A percentile compares a stretch with the other conserved stretches of the same genome.
These are phyloP conservation scores for Phytophthora kernoviae DNA, from an alignment of 352 stramenopile species.

Conservation along the genomic window DNA sequence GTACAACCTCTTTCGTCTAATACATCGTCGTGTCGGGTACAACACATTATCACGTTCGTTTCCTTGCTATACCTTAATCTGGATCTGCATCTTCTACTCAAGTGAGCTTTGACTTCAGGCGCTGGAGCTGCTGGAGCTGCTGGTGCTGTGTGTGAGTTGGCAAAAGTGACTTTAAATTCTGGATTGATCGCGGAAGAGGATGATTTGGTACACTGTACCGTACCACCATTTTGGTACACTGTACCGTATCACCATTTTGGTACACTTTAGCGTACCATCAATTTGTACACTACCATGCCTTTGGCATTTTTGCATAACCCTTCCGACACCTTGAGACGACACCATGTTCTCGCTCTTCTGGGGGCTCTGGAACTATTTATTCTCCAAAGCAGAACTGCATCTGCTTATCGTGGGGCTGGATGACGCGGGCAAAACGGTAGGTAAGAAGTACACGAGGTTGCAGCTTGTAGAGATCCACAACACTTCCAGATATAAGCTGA, in stretches of 20 bases:
- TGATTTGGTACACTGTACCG: too few relatives aligned
- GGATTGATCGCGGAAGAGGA: not conserved
- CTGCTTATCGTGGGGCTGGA: constrained; percentile 93
- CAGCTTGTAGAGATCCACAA: not conserved
- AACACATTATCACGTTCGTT: not conserved
- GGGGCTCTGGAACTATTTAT: constrained; percentile 84
- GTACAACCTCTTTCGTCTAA: not conserved
- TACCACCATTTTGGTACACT: too few relatives aligned
- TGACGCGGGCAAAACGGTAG: constrained; percentile 92
- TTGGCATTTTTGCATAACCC: not conserved
- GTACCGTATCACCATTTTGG: constrained; percentile 8
- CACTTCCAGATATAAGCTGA: not conserved
- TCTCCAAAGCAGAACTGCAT: constrained; percentile 89
- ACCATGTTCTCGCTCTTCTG: constrained; percentile 87
- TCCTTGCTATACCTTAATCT: constrained; percentile 69
- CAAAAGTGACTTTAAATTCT: constrained; percentile 8
- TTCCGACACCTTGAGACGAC: constrained; percentile 17
- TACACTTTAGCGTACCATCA: too few relatives aligned
- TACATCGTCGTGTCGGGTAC: not conserved
- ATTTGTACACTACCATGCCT: too few relatives aligned
- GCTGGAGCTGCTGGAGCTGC: not conserved
- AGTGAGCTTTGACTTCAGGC: too few relatives aligned
- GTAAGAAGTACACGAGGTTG: constrained; percentile 32
- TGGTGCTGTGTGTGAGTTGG: constrained; percentile 6
- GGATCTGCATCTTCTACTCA: constrained; percentile 77